phyloP scores from a whole-genome alignment of 148 eudicot genomes.

The Euryodendron excelsum region DNA sequence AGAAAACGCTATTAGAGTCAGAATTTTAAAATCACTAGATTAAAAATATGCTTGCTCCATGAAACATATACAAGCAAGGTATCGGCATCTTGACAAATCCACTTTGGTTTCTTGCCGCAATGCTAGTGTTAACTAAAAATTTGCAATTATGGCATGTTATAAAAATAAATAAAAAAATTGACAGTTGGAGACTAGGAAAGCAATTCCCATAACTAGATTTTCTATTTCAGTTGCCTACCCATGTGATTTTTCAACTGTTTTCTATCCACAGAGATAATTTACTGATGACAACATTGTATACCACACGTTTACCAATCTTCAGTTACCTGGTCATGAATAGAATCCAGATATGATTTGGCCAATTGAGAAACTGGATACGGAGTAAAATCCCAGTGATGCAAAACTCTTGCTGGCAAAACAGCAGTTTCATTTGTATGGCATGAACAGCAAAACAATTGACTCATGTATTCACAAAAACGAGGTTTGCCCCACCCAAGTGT shows the following conservation, averaged over 20 bases:
- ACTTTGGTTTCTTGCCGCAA: background rate
- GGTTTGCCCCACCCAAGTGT: slow-evolving; percentile 95
- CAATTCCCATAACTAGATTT: background rate
- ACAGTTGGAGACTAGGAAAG: background rate
- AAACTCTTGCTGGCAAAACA: slow-evolving; percentile 88
- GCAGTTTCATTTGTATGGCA: slow-evolving; percentile 85
- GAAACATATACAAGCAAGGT: background rate
- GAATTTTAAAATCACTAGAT: background rate
- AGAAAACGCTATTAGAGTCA: background rate
- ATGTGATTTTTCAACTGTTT: background rate
- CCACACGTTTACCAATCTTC: slow-evolving; percentile 2
- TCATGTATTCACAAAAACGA: slow-evolving; percentile 89
- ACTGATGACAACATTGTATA: background rate
- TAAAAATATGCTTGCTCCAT: background rate
- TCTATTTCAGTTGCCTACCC: background rate
- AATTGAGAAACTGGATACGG: slow-evolving; percentile 81
- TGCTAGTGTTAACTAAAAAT: background rate
- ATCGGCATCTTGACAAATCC: background rate
- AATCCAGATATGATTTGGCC: slow-evolving; percentile 88
- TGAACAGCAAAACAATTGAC: slow-evolving; percentile 84
- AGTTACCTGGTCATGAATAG: slow-evolving; percentile 69
- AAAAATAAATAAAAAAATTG: background rate
- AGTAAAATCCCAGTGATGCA: slow-evolving; percentile 94
- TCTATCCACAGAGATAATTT: background rate
- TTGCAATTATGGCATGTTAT: background rate